These are phyloP conservation scores for Kwoniella dendrophila DNA, from an alignment of 768 basidiomycete genomes.

Conservation along the genomic window DNA sequence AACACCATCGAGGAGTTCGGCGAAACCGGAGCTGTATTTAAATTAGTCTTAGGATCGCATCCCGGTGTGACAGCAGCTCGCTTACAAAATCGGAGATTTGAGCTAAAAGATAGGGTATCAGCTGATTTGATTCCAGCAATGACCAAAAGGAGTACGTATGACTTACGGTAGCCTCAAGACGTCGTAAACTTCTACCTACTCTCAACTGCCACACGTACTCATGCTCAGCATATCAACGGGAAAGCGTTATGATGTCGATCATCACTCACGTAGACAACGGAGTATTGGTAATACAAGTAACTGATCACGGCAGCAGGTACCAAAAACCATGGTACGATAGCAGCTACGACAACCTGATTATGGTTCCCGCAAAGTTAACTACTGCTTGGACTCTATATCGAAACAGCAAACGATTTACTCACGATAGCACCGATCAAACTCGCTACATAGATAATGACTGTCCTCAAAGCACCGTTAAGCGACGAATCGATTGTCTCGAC, in stretches of 20 bases:
- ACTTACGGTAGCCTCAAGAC: constrained; percentile 86
- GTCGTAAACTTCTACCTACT: constrained; percentile 78
- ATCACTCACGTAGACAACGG: constrained; percentile 58
- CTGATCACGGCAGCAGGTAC: constrained; percentile 75
- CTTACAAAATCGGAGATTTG: constrained; percentile 47
- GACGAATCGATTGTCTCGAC: constrained; percentile 83
- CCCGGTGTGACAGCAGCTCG: background rate
- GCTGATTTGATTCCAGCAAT: background rate
- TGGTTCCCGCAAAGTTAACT: background rate
- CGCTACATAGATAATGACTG: constrained; percentile 76
- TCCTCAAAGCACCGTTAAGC: constrained; percentile 61
- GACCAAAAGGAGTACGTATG: no score
- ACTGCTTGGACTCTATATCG: no score
- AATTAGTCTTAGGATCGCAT: background rate
- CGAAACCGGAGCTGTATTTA: constrained; percentile 44
- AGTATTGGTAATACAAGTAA: constrained; percentile 68
- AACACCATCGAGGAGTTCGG: constrained; percentile 74
- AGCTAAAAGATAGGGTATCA: constrained; percentile 61
- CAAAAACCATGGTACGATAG: constrained; percentile 80
- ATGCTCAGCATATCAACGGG: background rate
- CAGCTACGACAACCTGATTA: constrained; percentile 41
- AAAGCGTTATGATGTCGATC: background rate
- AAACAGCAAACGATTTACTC: constrained; percentile 58
- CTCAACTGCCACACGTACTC: constrained; percentile 54
- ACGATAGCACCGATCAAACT: constrained; percentile 75